Evolutionary conservation across 2,329 filamentous ascomycete genomes (phyloP).

Genomic region (Dactylonectria estremocensis): DNA sequence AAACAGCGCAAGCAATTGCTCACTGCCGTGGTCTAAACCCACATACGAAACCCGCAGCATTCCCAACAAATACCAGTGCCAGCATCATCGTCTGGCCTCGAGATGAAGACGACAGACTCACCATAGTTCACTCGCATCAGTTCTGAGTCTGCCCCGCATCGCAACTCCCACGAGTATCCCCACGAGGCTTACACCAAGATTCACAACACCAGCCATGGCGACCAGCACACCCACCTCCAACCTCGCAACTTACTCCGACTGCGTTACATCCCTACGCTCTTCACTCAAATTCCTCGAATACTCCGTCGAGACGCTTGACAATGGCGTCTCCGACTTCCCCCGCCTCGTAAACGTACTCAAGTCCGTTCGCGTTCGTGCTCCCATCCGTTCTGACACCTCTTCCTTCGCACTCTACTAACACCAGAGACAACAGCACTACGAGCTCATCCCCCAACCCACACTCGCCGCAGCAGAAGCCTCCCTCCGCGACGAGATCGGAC

Average conservation of each 20-base stretch:
- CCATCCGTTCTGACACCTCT: neutral
- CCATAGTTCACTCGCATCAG: conserved; percentile 12
- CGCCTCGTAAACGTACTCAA: conserved; percentile 70
- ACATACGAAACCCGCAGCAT: conserved; percentile 1
- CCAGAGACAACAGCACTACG: conserved; percentile 80
- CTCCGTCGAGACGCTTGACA: conserved; percentile 70
- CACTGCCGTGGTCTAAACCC: neutral
- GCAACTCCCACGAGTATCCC: conserved; percentile 19
- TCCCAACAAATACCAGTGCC: conserved; percentile 9
- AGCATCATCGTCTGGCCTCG: conserved; percentile 5
- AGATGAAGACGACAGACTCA: conserved; percentile 14
- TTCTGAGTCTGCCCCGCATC: conserved; percentile 27
- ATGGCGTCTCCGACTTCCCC: conserved; percentile 72
- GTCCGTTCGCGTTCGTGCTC: conserved; percentile 66
- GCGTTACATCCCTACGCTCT: conserved; percentile 71
- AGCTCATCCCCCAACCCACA: conserved; percentile 88
- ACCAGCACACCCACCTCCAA: conserved; percentile 45
- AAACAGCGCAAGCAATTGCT: neutral
- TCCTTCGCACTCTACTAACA: neutral
- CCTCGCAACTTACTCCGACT: conserved; percentile 66
- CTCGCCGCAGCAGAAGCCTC: conserved; percentile 87
- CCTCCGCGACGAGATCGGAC: conserved; percentile 90
- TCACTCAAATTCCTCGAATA: conserved; percentile 75
- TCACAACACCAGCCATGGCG: conserved; percentile 30
- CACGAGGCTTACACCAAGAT: conserved; percentile 18